Evolutionary conservation across 371 early-diverging fungal genomes (phyloP).

Genomic region (Mucor saturninus): DNA sequence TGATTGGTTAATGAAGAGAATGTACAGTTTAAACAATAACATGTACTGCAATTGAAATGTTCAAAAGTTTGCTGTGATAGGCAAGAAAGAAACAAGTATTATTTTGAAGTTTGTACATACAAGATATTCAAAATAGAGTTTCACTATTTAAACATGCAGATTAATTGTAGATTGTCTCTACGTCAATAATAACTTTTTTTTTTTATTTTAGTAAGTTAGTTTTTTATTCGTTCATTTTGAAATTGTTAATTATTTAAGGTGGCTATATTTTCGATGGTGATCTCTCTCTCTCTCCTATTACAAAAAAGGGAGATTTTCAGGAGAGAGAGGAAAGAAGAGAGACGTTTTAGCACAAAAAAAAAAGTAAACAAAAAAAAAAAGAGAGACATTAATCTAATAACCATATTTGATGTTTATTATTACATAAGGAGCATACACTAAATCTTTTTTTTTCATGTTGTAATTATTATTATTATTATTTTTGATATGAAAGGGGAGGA

Average conservation of each 20-base stretch:
- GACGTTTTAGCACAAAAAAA: neutral
- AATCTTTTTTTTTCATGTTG: neutral
- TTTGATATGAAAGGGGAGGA: neutral
- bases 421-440: neutral
- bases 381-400: conserved; percentile 3
- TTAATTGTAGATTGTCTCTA: no score
- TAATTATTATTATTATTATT: conserved; percentile 5
- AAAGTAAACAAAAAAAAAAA: conserved; percentile 1
- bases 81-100: no score
- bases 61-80: no score
- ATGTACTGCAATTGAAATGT: no score
- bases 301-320: neutral
- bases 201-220: neutral
- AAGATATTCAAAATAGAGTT: no score
- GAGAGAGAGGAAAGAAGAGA: neutral
- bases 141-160: no score
- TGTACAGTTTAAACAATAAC: no score
- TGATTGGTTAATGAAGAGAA: no score
- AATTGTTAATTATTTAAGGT: conserved; percentile 5
- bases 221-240: conserved; percentile 9
- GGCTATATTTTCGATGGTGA: neutral
- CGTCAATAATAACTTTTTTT: no score
- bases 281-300: no score
- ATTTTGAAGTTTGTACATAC: no score
- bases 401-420: conserved; percentile 12